Conservation (phyloP, 805 yeast species). For the Torulaspora franciscae region DNA sequence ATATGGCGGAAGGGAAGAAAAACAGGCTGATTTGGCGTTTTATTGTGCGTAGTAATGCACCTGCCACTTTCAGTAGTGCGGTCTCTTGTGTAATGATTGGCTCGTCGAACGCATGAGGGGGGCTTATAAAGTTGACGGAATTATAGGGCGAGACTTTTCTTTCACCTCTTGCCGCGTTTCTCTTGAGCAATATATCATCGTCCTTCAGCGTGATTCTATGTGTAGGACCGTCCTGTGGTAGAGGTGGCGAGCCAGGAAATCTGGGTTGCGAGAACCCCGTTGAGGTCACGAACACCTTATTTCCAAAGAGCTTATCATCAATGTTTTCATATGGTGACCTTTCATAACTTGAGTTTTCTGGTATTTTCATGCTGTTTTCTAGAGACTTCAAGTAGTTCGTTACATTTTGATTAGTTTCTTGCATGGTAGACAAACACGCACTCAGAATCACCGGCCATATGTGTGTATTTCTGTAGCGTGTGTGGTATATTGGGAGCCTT, state of each 20-base stretch:
- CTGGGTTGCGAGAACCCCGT: constrained; percentile 9
- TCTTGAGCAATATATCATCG: constrained; percentile 21
- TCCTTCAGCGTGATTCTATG: constrained; percentile 27
- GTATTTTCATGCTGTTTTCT: constrained; percentile 17
- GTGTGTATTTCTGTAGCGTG: constrained; percentile 42
- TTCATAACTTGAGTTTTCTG: constrained; percentile 6
- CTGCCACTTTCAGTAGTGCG: constrained; percentile 18
- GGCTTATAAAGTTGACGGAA: constrained; percentile 1
- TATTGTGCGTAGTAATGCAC: constrained; percentile 11
- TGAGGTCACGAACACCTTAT: constrained; percentile 25
- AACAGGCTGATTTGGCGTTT: constrained; percentile 15
- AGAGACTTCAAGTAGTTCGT: constrained; percentile 22
- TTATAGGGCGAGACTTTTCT: constrained; percentile 7
- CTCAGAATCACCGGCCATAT: constrained; percentile 57
- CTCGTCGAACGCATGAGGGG: constrained; percentile 22
- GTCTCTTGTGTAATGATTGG: constrained; percentile 29
- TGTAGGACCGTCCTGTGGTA: constrained; percentile 6
- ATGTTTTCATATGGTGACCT: constrained; percentile 6
- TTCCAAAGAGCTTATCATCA: constrained; percentile 35
- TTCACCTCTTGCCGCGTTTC: constrained; percentile 7
- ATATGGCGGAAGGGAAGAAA: constrained; percentile 26
- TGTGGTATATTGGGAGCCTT: constrained; percentile 51
- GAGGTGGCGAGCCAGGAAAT: constrained; percentile 21
- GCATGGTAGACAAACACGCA: constrained; percentile 55
- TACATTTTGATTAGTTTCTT: constrained; percentile 42